Conservation (phyloP, 2,329 filamentous ascomycete species). For the Ascochyta viciae-villosae region DNA sequence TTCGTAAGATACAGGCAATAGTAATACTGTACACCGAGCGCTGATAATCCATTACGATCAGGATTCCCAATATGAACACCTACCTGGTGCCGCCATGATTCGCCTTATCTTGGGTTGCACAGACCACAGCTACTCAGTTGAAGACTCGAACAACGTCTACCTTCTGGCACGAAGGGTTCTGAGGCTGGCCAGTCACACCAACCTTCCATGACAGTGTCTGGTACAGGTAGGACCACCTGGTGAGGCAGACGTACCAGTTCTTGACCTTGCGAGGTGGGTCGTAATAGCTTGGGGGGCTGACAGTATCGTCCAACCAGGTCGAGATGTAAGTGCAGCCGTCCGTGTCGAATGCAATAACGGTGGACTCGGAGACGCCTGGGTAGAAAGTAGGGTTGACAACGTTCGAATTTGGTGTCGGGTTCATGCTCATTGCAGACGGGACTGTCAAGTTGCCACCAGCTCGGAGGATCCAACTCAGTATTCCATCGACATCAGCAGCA, state of each 20-base stretch:
- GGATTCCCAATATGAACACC: not conserved
- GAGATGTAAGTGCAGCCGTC: conserved; percentile 47
- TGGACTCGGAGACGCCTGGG: conserved; percentile 28
- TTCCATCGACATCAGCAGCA: conserved; percentile 19
- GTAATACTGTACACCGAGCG: not conserved
- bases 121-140: conserved; percentile 7
- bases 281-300: conserved; percentile 32
- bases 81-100: not conserved
- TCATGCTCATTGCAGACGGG: conserved; percentile 43
- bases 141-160: conserved; percentile 48
- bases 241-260: conserved; percentile 55
- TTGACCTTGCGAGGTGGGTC: conserved; percentile 29
- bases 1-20: not conserved
- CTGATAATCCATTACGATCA: not conserved
- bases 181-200: conserved; percentile 41
- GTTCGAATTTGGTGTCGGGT: conserved; percentile 42
- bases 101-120: not conserved
- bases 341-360: conserved; percentile 49
- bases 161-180: conserved; percentile 54
- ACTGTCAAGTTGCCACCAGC: conserved; percentile 5
- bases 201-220: conserved; percentile 52
- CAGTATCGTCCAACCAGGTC: conserved; percentile 47
- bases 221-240: conserved; percentile 47
- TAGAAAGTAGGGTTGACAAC: conserved; percentile 51
- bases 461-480: conserved; percentile 23